Conservation (phyloP, 345 rosid species). For the sweet orange (Citrus sinensis) region DVS_A1.0 CM039162.1:8268501-8269000, state of each 20-base stretch:
- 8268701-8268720: too few species aligned
- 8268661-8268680: background rate
- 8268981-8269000: too few species aligned
- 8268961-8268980: too few species aligned
- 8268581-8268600: background rate
- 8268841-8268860: background rate
- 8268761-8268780: too few species aligned
- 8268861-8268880: too few species aligned
- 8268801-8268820: background rate
- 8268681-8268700: background rate
- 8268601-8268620: background rate
- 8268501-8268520: background rate
- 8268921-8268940: too few species aligned
- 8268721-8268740: too few species aligned
- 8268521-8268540: background rate
- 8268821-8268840: background rate
- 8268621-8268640: background rate
- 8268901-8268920: too few species aligned
- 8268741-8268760: too few species aligned
- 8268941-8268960: too few species aligned
- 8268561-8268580: background rate
- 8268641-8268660: background rate
- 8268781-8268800: constrained; percentile 41
- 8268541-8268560: background rate
- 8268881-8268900: too few species aligned